Base-by-base conservation (phyloP, 345 rosid species). In the Melaleuca alternifolia region DNA sequence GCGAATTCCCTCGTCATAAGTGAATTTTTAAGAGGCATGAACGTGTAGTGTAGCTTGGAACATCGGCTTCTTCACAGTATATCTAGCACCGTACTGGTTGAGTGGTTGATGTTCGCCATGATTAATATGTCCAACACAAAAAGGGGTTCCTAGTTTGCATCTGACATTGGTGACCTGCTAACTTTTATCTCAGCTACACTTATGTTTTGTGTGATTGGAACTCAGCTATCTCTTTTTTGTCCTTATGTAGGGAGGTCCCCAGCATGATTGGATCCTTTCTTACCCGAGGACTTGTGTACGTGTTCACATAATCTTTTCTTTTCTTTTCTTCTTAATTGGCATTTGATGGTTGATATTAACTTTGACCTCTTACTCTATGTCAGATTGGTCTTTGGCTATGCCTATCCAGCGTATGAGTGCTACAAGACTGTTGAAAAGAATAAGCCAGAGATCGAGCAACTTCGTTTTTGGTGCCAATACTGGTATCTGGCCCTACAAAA, bases 381-480 rank as follows among this genome's bases (percentile, higher is more conserved):
- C 91, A 93, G 95, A 86, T 86, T 93, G 95, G 89, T 85, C 71
- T 88, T 93, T 82, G 94, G 95, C 81, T 92, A 93, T 88, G 95
- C 93, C 86, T 91, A 92, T 88, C 95, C 95, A 28, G 95, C 95
- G 30, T 93, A 93, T 10, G 95, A 93, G 87, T 93, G 95, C 90
- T 92, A 91, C 84, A 93, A 93, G 87, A 89, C 93, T n/a, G 93
- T 92, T 3, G 95, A 92, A 61, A 90, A 51, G 92, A 93, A 91
- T 85, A 92, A 88, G 79, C 95, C 95, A 8, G 94, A 92, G 87
- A 92, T 93, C 5, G 95, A 93, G 84, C 93, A 92, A 28, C 95
- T 93, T 44, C 92, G 90, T 15, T 93, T 93, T 87, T 93, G 95
- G 95, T 93, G 95, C 92, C 95, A 90, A 89, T 93, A 93, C 86